phyloP scores from a whole-genome alignment of 2,329 filamentous ascomycete species.

The Chaetomium sp. region DNA sequence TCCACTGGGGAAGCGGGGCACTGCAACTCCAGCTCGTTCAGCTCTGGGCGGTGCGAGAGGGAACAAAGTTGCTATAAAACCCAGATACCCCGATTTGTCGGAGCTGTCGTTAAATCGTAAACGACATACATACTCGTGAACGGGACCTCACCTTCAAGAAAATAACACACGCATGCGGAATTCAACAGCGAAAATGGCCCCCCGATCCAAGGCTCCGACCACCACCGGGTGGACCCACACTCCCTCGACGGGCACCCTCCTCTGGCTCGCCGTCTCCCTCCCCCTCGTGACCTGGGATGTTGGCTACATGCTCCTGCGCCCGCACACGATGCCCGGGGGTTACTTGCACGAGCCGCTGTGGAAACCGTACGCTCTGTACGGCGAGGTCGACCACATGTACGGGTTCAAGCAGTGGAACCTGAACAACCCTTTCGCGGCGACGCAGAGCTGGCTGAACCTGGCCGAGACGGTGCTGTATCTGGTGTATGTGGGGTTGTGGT shows the following conservation, averaged over 20 bases:
- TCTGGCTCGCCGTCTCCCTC: constrained; percentile 69
- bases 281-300: constrained; percentile 79
- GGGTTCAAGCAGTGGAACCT: constrained; percentile 65
- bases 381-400: constrained; percentile 72
- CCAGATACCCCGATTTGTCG: no score
- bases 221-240: constrained; percentile 31
- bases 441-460: constrained; percentile 52
- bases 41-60: not conserved
- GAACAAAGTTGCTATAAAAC: no score
- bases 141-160: not conserved
- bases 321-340: constrained; percentile 75
- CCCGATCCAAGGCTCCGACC: not conserved
- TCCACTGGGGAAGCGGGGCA: not conserved
- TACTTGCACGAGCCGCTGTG: constrained; percentile 65
- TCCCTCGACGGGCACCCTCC: constrained; percentile 42
- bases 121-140: no score
- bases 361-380: constrained; percentile 75
- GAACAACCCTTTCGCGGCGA: constrained; percentile 67
- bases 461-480: constrained; percentile 33
- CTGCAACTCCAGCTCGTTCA: not conserved
- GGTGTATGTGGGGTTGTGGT: constrained; percentile 31
- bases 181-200: not conserved
- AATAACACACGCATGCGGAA: not conserved
- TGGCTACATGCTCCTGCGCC: constrained; percentile 71
- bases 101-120: no score